Conservation (phyloP, 768 basidiomycete genomes). For the Flagelloscypha sp. region DNA sequence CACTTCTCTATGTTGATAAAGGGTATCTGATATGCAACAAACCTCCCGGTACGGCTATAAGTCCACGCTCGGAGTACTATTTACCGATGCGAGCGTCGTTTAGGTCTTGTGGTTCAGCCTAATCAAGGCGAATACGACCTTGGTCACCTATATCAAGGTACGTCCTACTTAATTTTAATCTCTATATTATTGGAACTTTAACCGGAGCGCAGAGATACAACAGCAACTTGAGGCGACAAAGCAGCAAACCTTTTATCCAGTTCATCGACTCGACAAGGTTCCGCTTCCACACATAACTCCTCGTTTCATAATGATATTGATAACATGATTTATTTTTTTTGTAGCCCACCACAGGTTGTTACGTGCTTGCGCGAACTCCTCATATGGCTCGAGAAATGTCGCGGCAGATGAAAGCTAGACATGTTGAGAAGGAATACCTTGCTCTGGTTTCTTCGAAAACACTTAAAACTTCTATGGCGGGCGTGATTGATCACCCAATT, state of each 20-base stretch:
- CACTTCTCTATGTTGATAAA: slow-evolving; percentile 44
- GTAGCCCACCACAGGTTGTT: slow-evolving; percentile 55
- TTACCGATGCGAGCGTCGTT: slow-evolving; percentile 8
- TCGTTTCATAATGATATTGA: background rate
- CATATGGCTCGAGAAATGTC: slow-evolving; percentile 39
- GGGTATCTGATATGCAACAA: slow-evolving; percentile 52
- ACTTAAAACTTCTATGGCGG: slow-evolving; percentile 31
- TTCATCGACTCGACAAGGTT: slow-evolving; percentile 67
- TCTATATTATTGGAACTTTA: slow-evolving; percentile 4
- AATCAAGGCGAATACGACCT: slow-evolving; percentile 17
- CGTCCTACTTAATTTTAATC: slow-evolving; percentile 10
- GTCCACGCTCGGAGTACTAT: slow-evolving; percentile 30
- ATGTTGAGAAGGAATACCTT: slow-evolving; percentile 51
- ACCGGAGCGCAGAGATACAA: slow-evolving; percentile 8
- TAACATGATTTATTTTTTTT: background rate
- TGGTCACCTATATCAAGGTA: slow-evolving; percentile 28
- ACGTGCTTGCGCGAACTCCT: slow-evolving; percentile 44
- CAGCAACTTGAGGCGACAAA: slow-evolving; percentile 24
- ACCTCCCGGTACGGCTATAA: slow-evolving; percentile 47
- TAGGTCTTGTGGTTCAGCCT: slow-evolving; percentile 2
- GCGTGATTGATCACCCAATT: slow-evolving; percentile 33
- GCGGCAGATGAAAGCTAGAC: slow-evolving; percentile 42
- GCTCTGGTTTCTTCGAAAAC: slow-evolving; percentile 55
- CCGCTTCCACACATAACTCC: slow-evolving; percentile 3
- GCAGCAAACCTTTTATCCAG: slow-evolving; percentile 31